Percentiles rank a stretch among this genome's conserved stretches.
Evolutionary conservation across 169 alveolate genomes (phyloP).

Genomic region (Plasmodium sp.): DNA sequence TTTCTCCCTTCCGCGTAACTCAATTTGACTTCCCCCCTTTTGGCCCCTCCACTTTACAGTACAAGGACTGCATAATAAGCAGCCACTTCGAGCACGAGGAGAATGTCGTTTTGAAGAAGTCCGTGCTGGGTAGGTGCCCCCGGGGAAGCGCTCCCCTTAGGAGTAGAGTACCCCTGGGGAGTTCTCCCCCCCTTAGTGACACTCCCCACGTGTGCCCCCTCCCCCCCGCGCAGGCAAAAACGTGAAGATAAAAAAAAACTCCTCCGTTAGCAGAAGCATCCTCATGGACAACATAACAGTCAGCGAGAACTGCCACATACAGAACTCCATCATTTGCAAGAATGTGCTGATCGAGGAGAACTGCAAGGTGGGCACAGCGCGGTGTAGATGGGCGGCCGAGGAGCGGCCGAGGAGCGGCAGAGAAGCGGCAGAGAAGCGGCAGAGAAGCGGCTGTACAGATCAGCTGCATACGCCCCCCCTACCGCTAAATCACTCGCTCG

Average conservation of each 20-base stretch:
- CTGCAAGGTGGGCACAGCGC: constrained; percentile 73
- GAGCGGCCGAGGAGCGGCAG: no score
- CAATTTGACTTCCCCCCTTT: neutral
- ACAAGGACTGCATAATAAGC: constrained; percentile 59
- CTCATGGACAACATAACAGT: constrained; percentile 79
- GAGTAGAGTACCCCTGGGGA: neutral
- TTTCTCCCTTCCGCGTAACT: neutral
- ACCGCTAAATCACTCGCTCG: neutral
- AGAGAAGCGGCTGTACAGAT: no score
- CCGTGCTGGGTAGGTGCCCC: constrained; percentile 31
- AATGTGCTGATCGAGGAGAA: constrained; percentile 75
- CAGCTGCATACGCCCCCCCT: neutral
- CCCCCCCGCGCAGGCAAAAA: constrained; percentile 61
- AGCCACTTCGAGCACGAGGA: constrained; percentile 67
- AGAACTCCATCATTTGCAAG: constrained; percentile 76
- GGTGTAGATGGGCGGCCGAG: neutral
- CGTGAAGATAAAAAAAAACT: constrained; percentile 75
- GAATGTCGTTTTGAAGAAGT: constrained; percentile 25
- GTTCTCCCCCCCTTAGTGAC: neutral
- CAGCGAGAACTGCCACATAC: constrained; percentile 74
- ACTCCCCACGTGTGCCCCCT: neutral
- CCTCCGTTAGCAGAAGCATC: constrained; percentile 75
- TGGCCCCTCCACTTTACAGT: neutral
- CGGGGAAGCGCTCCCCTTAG: neutral
- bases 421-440: no score